phyloP scores from a whole-genome alignment of 106 monocot genomes.

The Posidonia australis region DNA sequence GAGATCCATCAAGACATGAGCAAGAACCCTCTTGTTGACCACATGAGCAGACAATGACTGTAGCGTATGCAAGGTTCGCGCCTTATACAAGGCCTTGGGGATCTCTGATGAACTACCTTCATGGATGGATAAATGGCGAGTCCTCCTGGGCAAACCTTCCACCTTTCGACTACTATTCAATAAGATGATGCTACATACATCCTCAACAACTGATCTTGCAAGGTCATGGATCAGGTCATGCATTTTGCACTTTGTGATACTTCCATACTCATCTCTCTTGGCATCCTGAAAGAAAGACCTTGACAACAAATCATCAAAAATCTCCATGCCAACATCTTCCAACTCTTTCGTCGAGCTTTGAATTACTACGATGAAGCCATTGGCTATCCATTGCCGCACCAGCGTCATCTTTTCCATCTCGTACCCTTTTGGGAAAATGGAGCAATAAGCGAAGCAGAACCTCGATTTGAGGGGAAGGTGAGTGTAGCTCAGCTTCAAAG shows the following conservation, averaged over 20 bases:
- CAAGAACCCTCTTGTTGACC: background rate
- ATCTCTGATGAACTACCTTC: background rate
- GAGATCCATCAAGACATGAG: background rate
- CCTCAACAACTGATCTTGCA: background rate
- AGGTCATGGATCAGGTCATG: conserved; percentile 12
- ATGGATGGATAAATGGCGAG: background rate
- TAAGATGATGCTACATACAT: conserved; percentile 8
- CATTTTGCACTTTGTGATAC: background rate
- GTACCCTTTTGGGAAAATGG: conserved; percentile 26
- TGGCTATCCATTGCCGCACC: conserved; percentile 29
- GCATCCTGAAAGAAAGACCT: conserved; percentile 20
- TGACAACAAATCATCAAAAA: conserved; percentile 8
- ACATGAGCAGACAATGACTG: background rate
- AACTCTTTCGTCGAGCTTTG: background rate
- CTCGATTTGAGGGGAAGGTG: conserved; percentile 1
- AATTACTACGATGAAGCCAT: conserved; percentile 11
- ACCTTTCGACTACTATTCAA: background rate
- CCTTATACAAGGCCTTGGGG: background rate
- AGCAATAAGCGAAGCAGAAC: conserved; percentile 25
- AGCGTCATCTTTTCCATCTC: conserved; percentile 18
- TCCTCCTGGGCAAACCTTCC: too few relatives aligned
- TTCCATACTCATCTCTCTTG: background rate
- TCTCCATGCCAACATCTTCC: conserved; percentile 7
- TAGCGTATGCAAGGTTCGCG: conserved; percentile 8
- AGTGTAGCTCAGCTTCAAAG: conserved; percentile 22